A percentile compares a stretch with the other conserved stretches of the same genome.
Conservation (phyloP, 2,329 filamentous ascomycete genomes). For the Talaromyces sp. region DNA sequence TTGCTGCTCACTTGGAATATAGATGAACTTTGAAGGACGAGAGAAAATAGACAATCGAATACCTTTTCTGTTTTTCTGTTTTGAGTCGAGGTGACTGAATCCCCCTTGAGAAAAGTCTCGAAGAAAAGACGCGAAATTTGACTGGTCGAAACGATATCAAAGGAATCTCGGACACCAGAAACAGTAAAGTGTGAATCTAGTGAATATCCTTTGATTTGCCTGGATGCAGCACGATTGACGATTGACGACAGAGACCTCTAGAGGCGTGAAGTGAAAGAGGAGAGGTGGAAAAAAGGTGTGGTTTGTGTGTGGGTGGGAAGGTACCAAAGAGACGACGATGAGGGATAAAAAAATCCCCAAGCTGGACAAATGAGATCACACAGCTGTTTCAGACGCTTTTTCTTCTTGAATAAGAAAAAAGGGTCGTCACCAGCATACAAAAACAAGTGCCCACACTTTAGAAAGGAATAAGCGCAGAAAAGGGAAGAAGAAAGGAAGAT, state of each 20-base stretch:
- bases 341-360: constrained; percentile 1
- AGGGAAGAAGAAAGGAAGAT: constrained; percentile 20
- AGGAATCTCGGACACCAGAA: constrained; percentile 3
- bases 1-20: neutral
- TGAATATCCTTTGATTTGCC: neutral
- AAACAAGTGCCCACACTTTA: constrained; percentile 14
- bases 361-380: constrained; percentile 6
- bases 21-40: neutral
- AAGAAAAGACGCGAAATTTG: constrained; percentile 1
- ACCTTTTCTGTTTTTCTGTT: constrained; percentile 5
- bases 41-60: neutral
- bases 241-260: neutral
- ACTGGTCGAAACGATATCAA: neutral
- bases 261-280: neutral
- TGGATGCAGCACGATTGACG: neutral
- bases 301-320: constrained; percentile 1
- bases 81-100: neutral
- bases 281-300: neutral
- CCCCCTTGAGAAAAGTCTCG: neutral
- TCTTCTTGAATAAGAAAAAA: neutral
- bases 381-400: constrained; percentile 2
- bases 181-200: neutral
- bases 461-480: constrained; percentile 15
- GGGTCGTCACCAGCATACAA: neutral
- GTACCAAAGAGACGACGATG: constrained; percentile 2